Conservation (phyloP, 768 basidiomycete genomes). For the Mycena rosella region DNA sequence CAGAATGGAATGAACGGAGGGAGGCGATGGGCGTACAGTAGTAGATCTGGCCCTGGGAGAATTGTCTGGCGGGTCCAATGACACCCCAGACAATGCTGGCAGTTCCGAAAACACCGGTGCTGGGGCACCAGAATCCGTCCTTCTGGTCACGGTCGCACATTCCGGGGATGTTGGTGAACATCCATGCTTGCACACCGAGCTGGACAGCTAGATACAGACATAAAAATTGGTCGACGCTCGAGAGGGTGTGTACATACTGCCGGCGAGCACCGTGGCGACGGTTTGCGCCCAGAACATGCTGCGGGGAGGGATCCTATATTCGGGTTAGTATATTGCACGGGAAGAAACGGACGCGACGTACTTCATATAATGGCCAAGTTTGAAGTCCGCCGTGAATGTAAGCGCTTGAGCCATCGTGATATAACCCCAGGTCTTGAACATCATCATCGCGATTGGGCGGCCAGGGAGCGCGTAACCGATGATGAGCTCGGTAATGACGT, state of each 20-base stretch:
- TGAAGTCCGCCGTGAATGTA: conserved; percentile 80
- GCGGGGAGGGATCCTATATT: conserved; percentile 68
- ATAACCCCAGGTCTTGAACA: conserved; percentile 76
- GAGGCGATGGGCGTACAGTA: conserved; percentile 1
- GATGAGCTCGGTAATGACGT: conserved; percentile 73
- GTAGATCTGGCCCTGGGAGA: conserved; percentile 30
- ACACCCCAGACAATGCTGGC: conserved; percentile 88
- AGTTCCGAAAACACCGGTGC: conserved; percentile 80
- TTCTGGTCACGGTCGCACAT: conserved; percentile 68
- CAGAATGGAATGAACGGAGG: not conserved
- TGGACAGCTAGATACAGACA: conserved; percentile 57
- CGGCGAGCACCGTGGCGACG: conserved; percentile 74
- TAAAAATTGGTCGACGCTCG: not conserved
- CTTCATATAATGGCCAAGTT: conserved; percentile 85
- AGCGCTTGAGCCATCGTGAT: conserved; percentile 61
- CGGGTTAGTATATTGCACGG: not conserved
- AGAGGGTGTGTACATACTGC: conserved; percentile 47
- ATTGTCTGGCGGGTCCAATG: conserved; percentile 81
- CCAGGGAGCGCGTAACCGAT: conserved; percentile 60
- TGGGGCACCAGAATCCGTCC: conserved; percentile 79
- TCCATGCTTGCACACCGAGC: conserved; percentile 83
- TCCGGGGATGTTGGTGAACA: conserved; percentile 75
- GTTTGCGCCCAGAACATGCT: conserved; percentile 82
- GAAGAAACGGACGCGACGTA: not conserved
- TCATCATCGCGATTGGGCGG: conserved; percentile 75